phyloP scores from a whole-genome alignment of 2,329 filamentous ascomycete species.

The Chaetomiaceae sp. region DNA sequence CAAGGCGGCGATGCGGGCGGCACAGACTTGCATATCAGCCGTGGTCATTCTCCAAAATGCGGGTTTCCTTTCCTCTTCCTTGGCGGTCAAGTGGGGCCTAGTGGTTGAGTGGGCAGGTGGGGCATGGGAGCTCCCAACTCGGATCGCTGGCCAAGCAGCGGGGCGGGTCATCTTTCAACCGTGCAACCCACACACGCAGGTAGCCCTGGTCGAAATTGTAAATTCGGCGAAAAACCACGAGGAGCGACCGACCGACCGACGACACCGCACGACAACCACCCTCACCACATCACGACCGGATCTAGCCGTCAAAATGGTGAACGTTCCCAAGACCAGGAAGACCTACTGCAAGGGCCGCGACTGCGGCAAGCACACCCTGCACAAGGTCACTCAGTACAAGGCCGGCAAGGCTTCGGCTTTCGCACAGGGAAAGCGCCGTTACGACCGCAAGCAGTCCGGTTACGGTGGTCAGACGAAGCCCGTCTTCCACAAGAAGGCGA shows the following conservation, averaged over 20 bases:
- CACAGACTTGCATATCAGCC: too few species aligned
- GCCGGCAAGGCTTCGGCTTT: slow-evolving; percentile 45
- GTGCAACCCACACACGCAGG: slow-evolving; percentile 25
- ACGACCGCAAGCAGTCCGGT: slow-evolving; percentile 98
- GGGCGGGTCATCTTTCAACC: slow-evolving; percentile 26
- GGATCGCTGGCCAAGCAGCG: background rate
- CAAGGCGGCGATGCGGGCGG: too few species aligned
- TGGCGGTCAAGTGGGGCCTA: too few species aligned
- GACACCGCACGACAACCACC: slow-evolving; percentile 26
- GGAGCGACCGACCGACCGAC: slow-evolving; percentile 15
- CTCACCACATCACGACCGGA: slow-evolving; percentile 26
- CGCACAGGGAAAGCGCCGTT: slow-evolving; percentile 96
- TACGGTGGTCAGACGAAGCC: slow-evolving; percentile 99
- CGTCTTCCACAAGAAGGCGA: slow-evolving; percentile 99
- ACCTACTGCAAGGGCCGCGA: slow-evolving; percentile 85
- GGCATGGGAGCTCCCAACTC: too few species aligned
- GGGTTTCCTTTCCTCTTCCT: too few species aligned
- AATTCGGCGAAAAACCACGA: slow-evolving; percentile 24
- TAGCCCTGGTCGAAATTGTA: slow-evolving; percentile 27
- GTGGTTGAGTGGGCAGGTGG: too few species aligned
- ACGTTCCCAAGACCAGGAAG: slow-evolving; percentile 81
- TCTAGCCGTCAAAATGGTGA: slow-evolving; percentile 53
- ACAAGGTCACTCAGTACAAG: slow-evolving; percentile 88
- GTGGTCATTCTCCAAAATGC: too few species aligned
- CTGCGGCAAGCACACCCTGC: slow-evolving; percentile 73